Evolutionary conservation across 768 basidiomycete genomes (phyloP).

Genomic region (Hygrophorus russula): DNA sequence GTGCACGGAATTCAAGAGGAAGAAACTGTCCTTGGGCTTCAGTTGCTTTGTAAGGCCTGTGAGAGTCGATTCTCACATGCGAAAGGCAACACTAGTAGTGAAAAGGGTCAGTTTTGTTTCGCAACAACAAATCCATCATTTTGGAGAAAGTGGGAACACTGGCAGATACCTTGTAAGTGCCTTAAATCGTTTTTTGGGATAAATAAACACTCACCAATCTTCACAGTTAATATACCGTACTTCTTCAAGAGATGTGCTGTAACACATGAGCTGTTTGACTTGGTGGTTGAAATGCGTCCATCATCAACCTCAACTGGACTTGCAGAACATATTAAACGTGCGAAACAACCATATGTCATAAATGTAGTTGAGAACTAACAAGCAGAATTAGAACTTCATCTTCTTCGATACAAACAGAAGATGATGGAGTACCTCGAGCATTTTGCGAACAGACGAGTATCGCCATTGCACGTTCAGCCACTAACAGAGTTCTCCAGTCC

Average conservation of each 20-base stretch:
- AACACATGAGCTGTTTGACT: neutral
- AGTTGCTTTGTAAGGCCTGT: constrained; percentile 2
- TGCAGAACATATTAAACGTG: constrained; percentile 2
- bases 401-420: neutral
- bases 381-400: no score
- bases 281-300: neutral
- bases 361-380: no score
- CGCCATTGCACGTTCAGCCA: neutral
- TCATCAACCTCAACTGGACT: neutral
- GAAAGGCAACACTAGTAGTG: neutral
- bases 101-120: constrained; percentile 1
- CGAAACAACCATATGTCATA: no score
- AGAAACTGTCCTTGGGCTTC: constrained; percentile 4
- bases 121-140: constrained; percentile 1
- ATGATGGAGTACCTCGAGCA: neutral
- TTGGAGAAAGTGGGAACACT: constrained; percentile 1
- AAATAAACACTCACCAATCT: no score
- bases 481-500: neutral
- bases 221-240: constrained; percentile 3
- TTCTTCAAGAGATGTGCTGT: neutral
- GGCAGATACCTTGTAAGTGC: constrained; percentile 5
- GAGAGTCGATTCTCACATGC: neutral
- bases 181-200: neutral
- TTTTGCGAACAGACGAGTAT: neutral
- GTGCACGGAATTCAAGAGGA: constrained; percentile 3